Conservation (phyloP, 2,329 filamentous ascomycete genomes). For the Chaetomiaceae sp. region DNA sequence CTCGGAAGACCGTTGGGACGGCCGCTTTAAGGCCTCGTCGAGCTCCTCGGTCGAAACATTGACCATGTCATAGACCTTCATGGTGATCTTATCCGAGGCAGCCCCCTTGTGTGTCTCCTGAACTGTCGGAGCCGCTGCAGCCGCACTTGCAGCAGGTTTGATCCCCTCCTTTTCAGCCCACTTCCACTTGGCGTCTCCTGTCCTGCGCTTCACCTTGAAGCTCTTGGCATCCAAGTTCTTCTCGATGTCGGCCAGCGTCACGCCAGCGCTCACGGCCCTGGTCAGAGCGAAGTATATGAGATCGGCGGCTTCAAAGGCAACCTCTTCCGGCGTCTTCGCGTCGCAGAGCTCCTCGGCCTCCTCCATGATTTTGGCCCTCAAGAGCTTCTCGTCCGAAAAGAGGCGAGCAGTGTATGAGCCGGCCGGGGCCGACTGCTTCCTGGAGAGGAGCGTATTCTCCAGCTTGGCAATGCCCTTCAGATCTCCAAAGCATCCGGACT, state of each 20-base stretch:
- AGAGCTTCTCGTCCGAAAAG: constrained; percentile 83
- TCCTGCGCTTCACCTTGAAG: constrained; percentile 87
- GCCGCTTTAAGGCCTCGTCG: constrained; percentile 70
- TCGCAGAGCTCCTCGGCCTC: constrained; percentile 93
- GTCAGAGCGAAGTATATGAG: constrained; percentile 93
- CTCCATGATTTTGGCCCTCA: constrained; percentile 96
- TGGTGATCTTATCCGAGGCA: constrained; percentile 57
- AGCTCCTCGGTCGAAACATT: constrained; percentile 60
- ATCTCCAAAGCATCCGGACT: constrained; percentile 86
- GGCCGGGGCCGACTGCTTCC: constrained; percentile 74
- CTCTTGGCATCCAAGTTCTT: constrained; percentile 90
- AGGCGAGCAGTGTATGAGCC: constrained; percentile 92
- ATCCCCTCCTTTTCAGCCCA: constrained; percentile 83
- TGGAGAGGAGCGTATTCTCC: constrained; percentile 76
- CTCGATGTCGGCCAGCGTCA: constrained; percentile 83
- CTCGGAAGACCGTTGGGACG: constrained; percentile 92
- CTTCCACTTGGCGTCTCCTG: constrained; percentile 88
- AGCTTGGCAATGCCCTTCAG: constrained; percentile 75
- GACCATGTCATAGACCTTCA: constrained; percentile 71
- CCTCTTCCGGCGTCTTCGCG: constrained; percentile 71
- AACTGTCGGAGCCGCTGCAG: constrained; percentile 30
- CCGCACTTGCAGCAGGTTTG: constrained; percentile 34
- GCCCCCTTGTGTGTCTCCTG: constrained; percentile 35
- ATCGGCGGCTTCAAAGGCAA: constrained; percentile 92
- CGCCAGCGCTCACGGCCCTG: constrained; percentile 78